Evolutionary conservation across 2,329 filamentous ascomycete genomes (phyloP), one percentile per base, ranked within the genome.

Genomic region (Botrytis medusae): DNA sequence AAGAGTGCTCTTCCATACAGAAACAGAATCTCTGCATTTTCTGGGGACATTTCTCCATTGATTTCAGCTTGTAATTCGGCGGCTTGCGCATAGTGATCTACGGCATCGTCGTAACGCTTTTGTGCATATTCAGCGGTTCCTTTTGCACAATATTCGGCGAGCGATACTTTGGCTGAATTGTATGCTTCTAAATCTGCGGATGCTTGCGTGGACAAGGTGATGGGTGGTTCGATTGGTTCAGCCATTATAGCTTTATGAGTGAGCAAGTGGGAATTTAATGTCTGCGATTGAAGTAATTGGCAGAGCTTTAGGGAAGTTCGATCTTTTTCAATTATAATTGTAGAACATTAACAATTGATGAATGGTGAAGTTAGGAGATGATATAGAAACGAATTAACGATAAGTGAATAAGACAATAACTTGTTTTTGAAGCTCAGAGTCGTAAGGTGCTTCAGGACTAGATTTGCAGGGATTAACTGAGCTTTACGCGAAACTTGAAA

Each of bases 1-100:
- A 97, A 98, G 32, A 99, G 85, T 73, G 94, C 94, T 81, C 95
- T 93, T 22, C 96, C 96, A 83, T 99, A 99, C 76, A 94, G 89
- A 83, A 97, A 99, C 32, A 98, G 89, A 64, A 99, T 89, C 81
- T 98, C 95, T 69, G 95, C 95, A 79, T 99, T 99, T 73, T 94
- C 91, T 6, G 93, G 90, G 25, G 90, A 90, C 87, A 97, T 93
- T 83, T 98, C 96, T 82, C 95, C 96, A 82, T 98, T 96, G 82
- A 98, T 86, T 82, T 93, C 90, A 73, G 93, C 93, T 84, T 99
- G 96, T 75, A 98, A 88, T 82, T 97, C 93, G 72, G 93, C 93
- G 46, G 96, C 96, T 80, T 91, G 89, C 61, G 94, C 95, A 84
- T 95, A 98, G 76, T 95, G 86, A 80, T 98, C 95, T 73, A 94